Evolutionary conservation across 2,329 filamentous ascomycete species (phyloP), one percentile per base, ranked within the genome.

Genomic region (Colletotrichum sp.): DNA sequence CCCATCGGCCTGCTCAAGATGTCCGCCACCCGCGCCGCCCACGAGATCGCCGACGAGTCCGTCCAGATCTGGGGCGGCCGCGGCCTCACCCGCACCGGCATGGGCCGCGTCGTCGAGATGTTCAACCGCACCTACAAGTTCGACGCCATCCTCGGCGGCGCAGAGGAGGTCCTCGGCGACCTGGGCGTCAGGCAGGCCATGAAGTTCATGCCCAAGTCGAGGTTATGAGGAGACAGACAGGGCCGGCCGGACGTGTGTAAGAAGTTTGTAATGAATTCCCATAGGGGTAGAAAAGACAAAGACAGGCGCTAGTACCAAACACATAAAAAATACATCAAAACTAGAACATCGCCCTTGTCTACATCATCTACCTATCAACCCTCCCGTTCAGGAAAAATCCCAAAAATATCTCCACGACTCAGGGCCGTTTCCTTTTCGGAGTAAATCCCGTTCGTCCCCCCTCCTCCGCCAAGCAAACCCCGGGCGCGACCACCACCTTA

Each of bases 41-140:
- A 96, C 82, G 95, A 97, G 81, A 92, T 96, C 79, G 95, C 95
- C 76, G 95, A 97, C 83, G 93, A 96, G 81, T 91, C 94, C 3
- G 93, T 95, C 7, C 95, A 97, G 82, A 96, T 98, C 81, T 98
- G 96, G 85, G 95, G 95, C 63, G 95, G 95, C 8, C 90, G 95
- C 71, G 95, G 92, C 5, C 84, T 98, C 11, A 98, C 95, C 1
- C 93, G 96, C 85, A 91, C 90, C 0, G 95, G 95, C 19, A 98
- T 98, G 95, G 95, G 95, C 64, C 90, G 91, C 68, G 89, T 95
- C 36, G 92, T 98, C 77, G 95, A 98, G 86, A 94, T 94, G 89
- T 97, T 97, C 86, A 91, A 96, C 84, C 89, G 94, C 63, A 95
- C 93, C 3, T 95, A 96, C 85, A 97, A 97, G 86, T 97, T 94